These are phyloP conservation scores for Thuidium tamariscinum DNA, from an alignment of 225 moss, liverwort and hornwort genomes.

Conservation along the genomic window DNA sequence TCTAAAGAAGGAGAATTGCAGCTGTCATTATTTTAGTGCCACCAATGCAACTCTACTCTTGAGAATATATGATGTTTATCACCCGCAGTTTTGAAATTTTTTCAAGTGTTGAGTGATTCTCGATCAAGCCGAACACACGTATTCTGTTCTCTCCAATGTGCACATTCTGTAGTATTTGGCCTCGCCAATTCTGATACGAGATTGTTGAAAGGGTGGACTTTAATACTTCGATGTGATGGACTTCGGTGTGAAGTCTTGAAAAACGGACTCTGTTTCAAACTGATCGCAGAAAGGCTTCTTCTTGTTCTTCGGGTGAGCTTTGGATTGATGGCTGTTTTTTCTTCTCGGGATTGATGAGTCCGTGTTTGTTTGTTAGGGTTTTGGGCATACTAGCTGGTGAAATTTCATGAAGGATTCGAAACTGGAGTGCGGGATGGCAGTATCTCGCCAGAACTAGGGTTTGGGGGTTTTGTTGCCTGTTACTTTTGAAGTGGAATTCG, in stretches of 20 bases:
- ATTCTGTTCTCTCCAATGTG: not conserved
- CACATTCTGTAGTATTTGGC: too few species aligned
- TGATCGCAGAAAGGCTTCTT: too few species aligned
- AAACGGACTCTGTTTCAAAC: not conserved
- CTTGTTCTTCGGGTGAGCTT: not conserved
- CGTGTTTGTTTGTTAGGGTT: not conserved
- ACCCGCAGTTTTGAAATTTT: not conserved
- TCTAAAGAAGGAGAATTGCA: not conserved
- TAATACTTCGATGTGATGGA: not conserved
- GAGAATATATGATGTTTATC: not conserved
- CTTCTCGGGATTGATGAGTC: not conserved
- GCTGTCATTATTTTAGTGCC: not conserved
- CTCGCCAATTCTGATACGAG: not conserved
- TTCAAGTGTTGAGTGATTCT: not conserved
- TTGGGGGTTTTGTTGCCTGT: not conserved
- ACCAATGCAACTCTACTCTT: not conserved
- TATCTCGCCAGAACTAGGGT: not conserved
- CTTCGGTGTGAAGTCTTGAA: not conserved
- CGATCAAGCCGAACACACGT: too few species aligned
- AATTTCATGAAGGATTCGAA: not conserved
- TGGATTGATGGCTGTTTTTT: not conserved
- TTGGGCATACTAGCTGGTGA: not conserved
- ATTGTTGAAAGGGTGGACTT: not conserved
- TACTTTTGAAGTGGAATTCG: not conserved
- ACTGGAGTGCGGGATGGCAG: not conserved